Percentiles rank a stretch among this genome's conserved stretches.
Conservation (phyloP, 2,329 filamentous ascomycete species). For the Venturia carpophila region DNA sequence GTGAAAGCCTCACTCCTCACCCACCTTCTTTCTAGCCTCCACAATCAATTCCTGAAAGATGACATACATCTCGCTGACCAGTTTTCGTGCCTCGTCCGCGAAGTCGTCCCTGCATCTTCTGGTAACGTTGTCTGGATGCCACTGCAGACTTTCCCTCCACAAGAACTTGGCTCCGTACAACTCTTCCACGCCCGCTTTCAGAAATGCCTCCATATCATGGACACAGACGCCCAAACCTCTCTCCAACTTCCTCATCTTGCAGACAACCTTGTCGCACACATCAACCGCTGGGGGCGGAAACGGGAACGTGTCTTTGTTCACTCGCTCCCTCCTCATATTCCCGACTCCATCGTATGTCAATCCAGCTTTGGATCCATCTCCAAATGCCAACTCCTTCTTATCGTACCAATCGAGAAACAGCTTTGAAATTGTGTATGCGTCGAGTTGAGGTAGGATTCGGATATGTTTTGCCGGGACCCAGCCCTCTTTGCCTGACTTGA, state of each 20-base stretch:
- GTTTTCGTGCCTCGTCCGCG: neutral
- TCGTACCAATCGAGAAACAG: constrained; percentile 3
- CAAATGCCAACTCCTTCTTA: constrained; percentile 2
- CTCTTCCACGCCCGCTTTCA: constrained; percentile 5
- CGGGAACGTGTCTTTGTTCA: neutral
- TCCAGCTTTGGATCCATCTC: neutral
- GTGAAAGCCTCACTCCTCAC: neutral
- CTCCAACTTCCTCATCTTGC: constrained; percentile 15
- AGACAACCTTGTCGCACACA: constrained; percentile 9
- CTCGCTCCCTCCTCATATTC: neutral
- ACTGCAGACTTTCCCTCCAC: constrained; percentile 12
- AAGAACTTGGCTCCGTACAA: constrained; percentile 11
- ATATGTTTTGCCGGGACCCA: constrained; percentile 20
- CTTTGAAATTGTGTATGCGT: neutral
- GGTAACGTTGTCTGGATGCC: constrained; percentile 17
- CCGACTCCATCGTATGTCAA: neutral
- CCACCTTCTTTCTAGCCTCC: constrained; percentile 16
- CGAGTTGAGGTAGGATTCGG: neutral
- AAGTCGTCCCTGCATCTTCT: constrained; percentile 11
- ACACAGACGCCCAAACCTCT: constrained; percentile 12
- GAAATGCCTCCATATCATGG: constrained; percentile 13
- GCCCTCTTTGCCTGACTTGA: constrained; percentile 26
- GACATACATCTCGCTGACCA: constrained; percentile 17
- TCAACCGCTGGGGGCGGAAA: constrained; percentile 4
- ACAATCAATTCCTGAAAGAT: constrained; percentile 11